Conservation (phyloP, 805 yeast species). For the Starmerella khaoyaiensis region DNA sequence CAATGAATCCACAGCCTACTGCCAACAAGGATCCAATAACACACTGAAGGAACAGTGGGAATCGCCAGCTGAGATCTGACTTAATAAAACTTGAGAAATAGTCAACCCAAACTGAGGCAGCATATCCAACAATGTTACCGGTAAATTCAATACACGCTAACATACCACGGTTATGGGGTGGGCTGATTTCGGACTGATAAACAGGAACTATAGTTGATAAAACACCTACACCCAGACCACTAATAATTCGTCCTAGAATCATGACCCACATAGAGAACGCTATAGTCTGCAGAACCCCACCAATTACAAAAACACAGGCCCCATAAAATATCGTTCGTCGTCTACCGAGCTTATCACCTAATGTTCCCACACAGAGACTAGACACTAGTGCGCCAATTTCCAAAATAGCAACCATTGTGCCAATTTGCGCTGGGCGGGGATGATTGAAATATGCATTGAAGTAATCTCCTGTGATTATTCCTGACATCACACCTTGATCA, state of each 20-base stretch:
- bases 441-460: conserved; percentile 57
- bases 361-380: conserved; percentile 61
- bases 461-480: conserved; percentile 61
- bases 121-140: conserved; percentile 72
- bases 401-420: conserved; percentile 75
- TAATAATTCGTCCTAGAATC: conserved; percentile 61
- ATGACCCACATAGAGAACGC: conserved; percentile 42
- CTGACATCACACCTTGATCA: conserved; percentile 85
- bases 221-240: conserved; percentile 81
- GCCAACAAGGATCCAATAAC: conserved; percentile 55
- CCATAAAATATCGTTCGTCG: conserved; percentile 70
- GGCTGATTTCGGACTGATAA: conserved; percentile 79
- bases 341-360: conserved; percentile 71
- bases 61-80: conserved; percentile 56
- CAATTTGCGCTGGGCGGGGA: conserved; percentile 64
- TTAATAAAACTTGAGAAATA: conserved; percentile 56
- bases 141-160: conserved; percentile 81
- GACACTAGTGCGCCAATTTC: conserved; percentile 80
- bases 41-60: conserved; percentile 67
- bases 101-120: conserved; percentile 78
- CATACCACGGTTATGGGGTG: conserved; percentile 73
- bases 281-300: conserved; percentile 62
- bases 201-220: conserved; percentile 75
- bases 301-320: conserved; percentile 60
- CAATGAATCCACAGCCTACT: conserved; percentile 63